phyloP scores from a whole-genome alignment of 495 filamentous ascomycete species.

The Penicillium silybi region DNA sequence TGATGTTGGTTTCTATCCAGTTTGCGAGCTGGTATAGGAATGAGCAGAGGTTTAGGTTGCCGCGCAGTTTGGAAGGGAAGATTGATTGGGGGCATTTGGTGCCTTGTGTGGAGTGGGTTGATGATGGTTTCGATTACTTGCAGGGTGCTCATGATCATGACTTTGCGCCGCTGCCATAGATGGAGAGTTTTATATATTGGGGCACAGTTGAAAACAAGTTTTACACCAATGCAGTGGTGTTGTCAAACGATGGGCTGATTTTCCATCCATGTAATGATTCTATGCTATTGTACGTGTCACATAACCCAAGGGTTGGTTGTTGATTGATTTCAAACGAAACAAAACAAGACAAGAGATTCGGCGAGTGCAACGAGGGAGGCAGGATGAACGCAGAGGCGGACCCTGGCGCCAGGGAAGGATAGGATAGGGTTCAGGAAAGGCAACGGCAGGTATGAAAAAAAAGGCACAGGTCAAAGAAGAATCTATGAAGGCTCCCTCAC shows the following conservation, averaged over 20 bases:
- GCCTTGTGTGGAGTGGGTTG: slow-evolving; percentile 23
- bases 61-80: slow-evolving; percentile 13
- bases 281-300: slow-evolving; percentile 37
- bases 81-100: slow-evolving; percentile 16
- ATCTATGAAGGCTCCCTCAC: slow-evolving; percentile 36
- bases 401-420: slow-evolving; percentile 20
- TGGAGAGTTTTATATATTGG: background rate
- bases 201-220: background rate
- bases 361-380: slow-evolving; percentile 26
- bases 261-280: slow-evolving; percentile 30
- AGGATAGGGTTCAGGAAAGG: slow-evolving; percentile 17
- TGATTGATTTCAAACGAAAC: slow-evolving; percentile 14
- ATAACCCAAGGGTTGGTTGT: slow-evolving; percentile 21
- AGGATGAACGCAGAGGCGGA: slow-evolving; percentile 26
- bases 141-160: slow-evolving; percentile 28
- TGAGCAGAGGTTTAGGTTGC: slow-evolving; percentile 17
- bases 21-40: slow-evolving; percentile 30
- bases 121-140: slow-evolving; percentile 26
- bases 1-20: slow-evolving; percentile 38
- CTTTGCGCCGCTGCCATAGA: slow-evolving; percentile 7
- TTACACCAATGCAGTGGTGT: slow-evolving; percentile 1
- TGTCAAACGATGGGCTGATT: slow-evolving; percentile 26
- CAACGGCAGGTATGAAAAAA: slow-evolving; percentile 14
- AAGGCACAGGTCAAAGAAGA: slow-evolving; percentile 11
- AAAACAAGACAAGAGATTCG: slow-evolving; percentile 20